Evolutionary conservation across 2,329 filamentous ascomycete genomes (phyloP).

Genomic region (Trichoderma breve): DNA sequence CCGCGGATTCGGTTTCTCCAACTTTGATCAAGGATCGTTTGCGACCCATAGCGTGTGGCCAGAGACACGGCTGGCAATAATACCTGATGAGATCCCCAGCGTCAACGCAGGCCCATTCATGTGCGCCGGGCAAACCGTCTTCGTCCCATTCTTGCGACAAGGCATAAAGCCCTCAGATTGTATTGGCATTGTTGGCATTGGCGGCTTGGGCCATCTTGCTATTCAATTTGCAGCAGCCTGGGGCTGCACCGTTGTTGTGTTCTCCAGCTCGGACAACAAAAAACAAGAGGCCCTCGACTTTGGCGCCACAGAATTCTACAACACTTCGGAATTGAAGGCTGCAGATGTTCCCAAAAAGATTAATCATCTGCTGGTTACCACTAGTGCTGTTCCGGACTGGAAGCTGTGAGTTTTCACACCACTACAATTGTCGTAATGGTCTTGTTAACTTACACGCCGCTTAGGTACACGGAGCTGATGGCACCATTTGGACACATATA

Average conservation of each 20-base stretch:
- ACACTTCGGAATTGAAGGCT: not conserved
- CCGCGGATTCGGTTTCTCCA: not conserved
- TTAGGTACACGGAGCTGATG: not conserved
- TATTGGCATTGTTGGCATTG: constrained; percentile 1
- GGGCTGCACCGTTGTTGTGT: not conserved
- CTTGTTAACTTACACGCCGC: not conserved
- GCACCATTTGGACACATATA: not conserved
- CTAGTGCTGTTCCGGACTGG: not conserved
- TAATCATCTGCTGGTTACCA: not conserved
- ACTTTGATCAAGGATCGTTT: not conserved
- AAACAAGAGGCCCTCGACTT: not conserved
- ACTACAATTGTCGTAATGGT: not conserved
- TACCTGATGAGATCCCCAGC: not conserved
- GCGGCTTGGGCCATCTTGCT: constrained; percentile 1
- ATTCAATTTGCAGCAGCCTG: constrained; percentile 1
- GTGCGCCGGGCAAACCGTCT: not conserved
- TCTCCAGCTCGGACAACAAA: not conserved
- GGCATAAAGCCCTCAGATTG: not conserved
- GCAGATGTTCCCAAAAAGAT: not conserved
- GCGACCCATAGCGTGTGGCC: constrained; percentile 5
- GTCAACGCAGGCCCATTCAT: not conserved
- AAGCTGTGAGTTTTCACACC: not conserved
- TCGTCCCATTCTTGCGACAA: not conserved
- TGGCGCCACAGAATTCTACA: not conserved
- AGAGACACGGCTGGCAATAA: not conserved